Evolutionary conservation across 2,329 filamentous ascomycete species (phyloP).

Genomic region (Beauveria medogensis): DNA sequence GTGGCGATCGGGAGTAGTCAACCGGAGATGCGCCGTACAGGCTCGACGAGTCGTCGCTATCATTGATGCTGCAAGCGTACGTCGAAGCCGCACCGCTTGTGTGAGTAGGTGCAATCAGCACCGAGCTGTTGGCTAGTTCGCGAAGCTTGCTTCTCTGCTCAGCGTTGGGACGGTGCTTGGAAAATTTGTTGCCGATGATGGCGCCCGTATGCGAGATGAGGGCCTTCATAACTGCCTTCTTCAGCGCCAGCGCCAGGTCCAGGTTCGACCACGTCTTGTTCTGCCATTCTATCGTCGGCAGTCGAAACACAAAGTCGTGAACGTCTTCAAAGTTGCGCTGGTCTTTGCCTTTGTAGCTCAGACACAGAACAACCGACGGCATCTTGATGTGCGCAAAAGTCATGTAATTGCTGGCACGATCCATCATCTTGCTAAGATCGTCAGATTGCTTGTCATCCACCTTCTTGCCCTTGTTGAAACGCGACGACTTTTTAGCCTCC

Average conservation of each 20-base stretch:
- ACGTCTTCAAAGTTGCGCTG: slow-evolving; percentile 95
- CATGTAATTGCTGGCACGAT: slow-evolving; percentile 92
- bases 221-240: slow-evolving; percentile 89
- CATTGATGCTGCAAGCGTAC: slow-evolving; percentile 36
- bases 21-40: slow-evolving; percentile 44
- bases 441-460: slow-evolving; percentile 60
- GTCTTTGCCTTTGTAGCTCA: slow-evolving; percentile 94
- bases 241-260: slow-evolving; percentile 83
- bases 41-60: slow-evolving; percentile 50
- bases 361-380: slow-evolving; percentile 86
- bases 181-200: slow-evolving; percentile 96
- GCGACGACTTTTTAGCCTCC: slow-evolving; percentile 40
- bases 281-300: slow-evolving; percentile 88
- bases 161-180: slow-evolving; percentile 73
- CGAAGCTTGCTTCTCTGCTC: slow-evolving; percentile 72
- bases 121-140: slow-evolving; percentile 73
- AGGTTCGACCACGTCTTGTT: slow-evolving; percentile 99
- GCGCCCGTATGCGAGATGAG: slow-evolving; percentile 92
- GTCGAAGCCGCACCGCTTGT: slow-evolving; percentile 22
- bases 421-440: slow-evolving; percentile 94
- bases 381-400: slow-evolving; percentile 93
- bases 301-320: slow-evolving; percentile 92
- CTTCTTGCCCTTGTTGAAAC: slow-evolving; percentile 49
- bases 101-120: slow-evolving; percentile 45
- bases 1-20: slow-evolving; percentile 52